Evolutionary conservation across 1,139 yeast species (phyloP).

Genomic region (Kurtzmaniella quercitrusa): DNA sequence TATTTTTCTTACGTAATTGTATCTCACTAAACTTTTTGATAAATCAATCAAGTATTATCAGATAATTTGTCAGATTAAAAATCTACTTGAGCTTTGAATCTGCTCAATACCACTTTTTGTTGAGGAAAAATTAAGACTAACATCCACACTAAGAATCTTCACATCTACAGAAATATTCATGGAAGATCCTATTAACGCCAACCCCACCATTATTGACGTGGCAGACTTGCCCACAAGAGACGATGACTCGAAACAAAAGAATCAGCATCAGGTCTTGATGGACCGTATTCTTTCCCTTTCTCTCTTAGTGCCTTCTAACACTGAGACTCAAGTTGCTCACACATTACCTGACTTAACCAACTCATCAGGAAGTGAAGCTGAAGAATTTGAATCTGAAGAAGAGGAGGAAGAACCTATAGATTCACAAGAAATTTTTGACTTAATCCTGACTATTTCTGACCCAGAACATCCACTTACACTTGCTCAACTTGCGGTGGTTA

Average conservation of each 20-base stretch:
- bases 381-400: slow-evolving; percentile 13
- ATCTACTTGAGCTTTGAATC: too few species aligned
- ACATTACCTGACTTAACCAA: slow-evolving; percentile 10
- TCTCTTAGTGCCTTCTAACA: slow-evolving; percentile 13
- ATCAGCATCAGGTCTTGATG: slow-evolving; percentile 15
- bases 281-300: slow-evolving; percentile 23
- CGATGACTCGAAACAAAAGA: slow-evolving; percentile 11
- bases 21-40: too few species aligned
- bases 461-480: slow-evolving; percentile 97
- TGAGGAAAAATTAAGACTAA: too few species aligned
- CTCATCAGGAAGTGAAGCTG: slow-evolving; percentile 7
- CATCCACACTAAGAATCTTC: too few species aligned
- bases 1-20: too few species aligned
- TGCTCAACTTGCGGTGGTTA: slow-evolving; percentile 94
- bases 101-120: too few species aligned
- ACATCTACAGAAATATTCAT: slow-evolving; percentile 17
- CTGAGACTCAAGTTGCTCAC: slow-evolving; percentile 7
- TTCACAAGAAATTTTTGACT: slow-evolving; percentile 52
- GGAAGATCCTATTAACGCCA: slow-evolving; percentile 85
- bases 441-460: slow-evolving; percentile 86
- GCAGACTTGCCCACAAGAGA: slow-evolving; percentile 71
- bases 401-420: slow-evolving; percentile 69
- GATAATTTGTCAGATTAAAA: too few species aligned
- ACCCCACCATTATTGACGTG: slow-evolving; percentile 80
- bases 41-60: too few species aligned